These are phyloP conservation scores for Trametes meyenii DNA, from an alignment of 768 basidiomycete species.

Conservation along the genomic window DNA sequence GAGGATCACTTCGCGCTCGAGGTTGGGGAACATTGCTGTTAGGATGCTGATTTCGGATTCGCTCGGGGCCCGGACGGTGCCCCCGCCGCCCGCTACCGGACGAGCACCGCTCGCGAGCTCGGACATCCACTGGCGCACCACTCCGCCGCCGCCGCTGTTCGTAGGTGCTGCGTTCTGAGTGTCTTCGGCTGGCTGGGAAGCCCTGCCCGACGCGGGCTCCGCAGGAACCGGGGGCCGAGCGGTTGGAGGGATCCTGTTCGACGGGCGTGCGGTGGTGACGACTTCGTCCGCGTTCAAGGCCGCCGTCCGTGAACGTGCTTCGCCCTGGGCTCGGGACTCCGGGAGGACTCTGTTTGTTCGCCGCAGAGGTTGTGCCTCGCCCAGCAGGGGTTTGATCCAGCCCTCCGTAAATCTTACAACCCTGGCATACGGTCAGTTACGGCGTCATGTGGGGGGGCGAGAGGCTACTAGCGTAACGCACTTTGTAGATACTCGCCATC, in stretches of 20 bases:
- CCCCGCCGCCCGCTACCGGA: conserved; percentile 19
- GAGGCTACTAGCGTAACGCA: not conserved
- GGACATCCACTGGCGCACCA: conserved; percentile 79
- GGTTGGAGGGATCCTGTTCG: not conserved
- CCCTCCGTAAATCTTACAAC: conserved; percentile 55
- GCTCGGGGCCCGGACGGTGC: conserved; percentile 61
- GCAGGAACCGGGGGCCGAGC: conserved; percentile 4
- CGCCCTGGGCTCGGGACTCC: conserved; percentile 41
- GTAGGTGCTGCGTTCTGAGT: not conserved
- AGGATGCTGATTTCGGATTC: conserved; percentile 78
- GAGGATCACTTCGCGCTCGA: conserved; percentile 71
- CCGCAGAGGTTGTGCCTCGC: conserved; percentile 61
- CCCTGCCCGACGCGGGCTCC: conserved; percentile 18
- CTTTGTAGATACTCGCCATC: conserved; percentile 69
- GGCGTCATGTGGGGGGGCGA: not conserved
- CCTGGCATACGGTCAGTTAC: conserved; percentile 6
- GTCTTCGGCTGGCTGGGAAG: not conserved
- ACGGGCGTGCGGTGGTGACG: conserved; percentile 59
- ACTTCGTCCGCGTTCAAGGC: conserved; percentile 54
- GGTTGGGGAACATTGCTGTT: conserved; percentile 81
- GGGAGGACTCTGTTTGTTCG: conserved; percentile 77
- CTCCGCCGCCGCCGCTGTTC: conserved; percentile 36
- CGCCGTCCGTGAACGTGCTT: conserved; percentile 23
- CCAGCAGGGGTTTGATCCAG: conserved; percentile 69
- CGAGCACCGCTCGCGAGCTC: conserved; percentile 41